Base-by-base conservation (phyloP, 345 rosid genomes). In the Eucalyptus lansdowneana region DNA sequence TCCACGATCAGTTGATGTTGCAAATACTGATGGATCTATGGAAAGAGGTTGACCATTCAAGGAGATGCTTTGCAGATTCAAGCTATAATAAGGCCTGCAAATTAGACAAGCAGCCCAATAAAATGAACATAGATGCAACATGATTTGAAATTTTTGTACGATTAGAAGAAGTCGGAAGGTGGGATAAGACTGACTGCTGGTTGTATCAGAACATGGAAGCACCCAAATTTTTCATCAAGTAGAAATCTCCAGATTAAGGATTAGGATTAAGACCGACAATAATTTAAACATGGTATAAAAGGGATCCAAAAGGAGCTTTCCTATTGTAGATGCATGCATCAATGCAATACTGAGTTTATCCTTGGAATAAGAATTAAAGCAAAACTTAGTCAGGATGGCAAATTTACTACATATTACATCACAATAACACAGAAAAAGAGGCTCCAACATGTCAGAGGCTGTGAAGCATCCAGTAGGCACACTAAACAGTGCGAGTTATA, bases 31-130 rank as follows among this genome's bases (percentile, higher is more conserved):
- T 14, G 96, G 92, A 92, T 98, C 94, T 89, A 98, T 94, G 10
- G 97, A 90, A 53, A 98, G 92, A 85, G 89, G 89, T 92, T 94
- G 97, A 27, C 99, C 98, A 89, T 91, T 94, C 37, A 98, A 97
- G 54, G 98, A 94, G 90, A 98, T 96, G 92, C 99, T 97, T 93
- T 92, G 95, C 86, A 98, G 95, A 89, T 97, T 93, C 92, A 98
- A 94, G 92, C 95, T 98, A 93, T 98, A 98, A 94, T 98, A 99
- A 89, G 99, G 96, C 99, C 99, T 98, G 96, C 86, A 94, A 92
- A 90, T 89, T 85, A 44, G 86, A 88, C 21, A 40, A 14, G 83
- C 47, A 21, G 62, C 53, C 58, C 58, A 89, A 24, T 50, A 80
- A 51, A 62, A 72, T 87, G 87, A 54, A 92, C 58, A 92, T 89